phyloP scores from a whole-genome alignment of 2,329 filamentous ascomycete genomes.

The Whalleya microplaca region DNA sequence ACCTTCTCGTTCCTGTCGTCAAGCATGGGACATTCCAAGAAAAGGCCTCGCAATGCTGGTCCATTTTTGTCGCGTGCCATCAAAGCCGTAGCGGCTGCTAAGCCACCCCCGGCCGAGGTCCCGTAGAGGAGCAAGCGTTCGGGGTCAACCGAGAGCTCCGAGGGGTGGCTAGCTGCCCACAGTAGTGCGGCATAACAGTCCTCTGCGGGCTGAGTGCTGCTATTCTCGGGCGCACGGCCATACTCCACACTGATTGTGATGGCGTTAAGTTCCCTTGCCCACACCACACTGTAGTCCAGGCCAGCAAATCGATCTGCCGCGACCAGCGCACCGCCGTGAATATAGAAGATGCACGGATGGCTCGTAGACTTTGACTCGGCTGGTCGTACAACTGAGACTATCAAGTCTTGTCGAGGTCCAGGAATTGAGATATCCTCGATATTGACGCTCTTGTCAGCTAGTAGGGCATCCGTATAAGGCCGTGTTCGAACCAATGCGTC shows the following conservation, averaged over 20 bases:
- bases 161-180: slow-evolving; percentile 38
- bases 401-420: slow-evolving; percentile 29
- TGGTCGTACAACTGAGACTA: slow-evolving; percentile 31
- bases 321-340: slow-evolving; percentile 38
- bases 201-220: slow-evolving; percentile 32
- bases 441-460: slow-evolving; percentile 33
- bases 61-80: slow-evolving; percentile 46
- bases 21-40: slow-evolving; percentile 47
- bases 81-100: slow-evolving; percentile 57
- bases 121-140: slow-evolving; percentile 57
- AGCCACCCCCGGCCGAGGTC: slow-evolving; percentile 59
- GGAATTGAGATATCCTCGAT: slow-evolving; percentile 33
- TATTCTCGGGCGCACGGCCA: slow-evolving; percentile 37
- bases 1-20: slow-evolving; percentile 42
- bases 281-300: slow-evolving; percentile 36
- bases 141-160: slow-evolving; percentile 45
- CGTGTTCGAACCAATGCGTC: slow-evolving; percentile 30
- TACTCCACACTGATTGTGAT: slow-evolving; percentile 40
- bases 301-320: slow-evolving; percentile 38
- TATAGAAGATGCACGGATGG: slow-evolving; percentile 37
- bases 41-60: slow-evolving; percentile 41
- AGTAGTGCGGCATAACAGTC: slow-evolving; percentile 45
- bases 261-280: slow-evolving; percentile 36
- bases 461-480: slow-evolving; percentile 33
- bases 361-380: slow-evolving; percentile 12